A percentile compares a stretch with the other conserved stretches of the same genome.
Conservation (phyloP, 805 yeast genomes). For the Groenewaldozyma tartarivorans region DNA sequence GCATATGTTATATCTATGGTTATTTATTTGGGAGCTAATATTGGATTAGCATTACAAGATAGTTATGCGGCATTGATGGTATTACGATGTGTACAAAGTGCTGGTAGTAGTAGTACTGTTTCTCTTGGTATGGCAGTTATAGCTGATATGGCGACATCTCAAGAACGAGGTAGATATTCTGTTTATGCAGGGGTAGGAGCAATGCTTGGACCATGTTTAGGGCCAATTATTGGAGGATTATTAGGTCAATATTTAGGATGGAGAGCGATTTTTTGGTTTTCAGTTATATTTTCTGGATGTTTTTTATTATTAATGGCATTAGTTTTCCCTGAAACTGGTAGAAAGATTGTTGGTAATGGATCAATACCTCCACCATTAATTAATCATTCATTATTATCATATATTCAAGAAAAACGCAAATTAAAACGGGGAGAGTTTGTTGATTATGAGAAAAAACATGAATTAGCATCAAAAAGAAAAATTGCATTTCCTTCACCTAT, state of each 20-base stretch:
- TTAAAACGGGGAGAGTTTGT: not conserved
- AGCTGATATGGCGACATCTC: slow-evolving; percentile 60
- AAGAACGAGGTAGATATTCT: slow-evolving; percentile 56
- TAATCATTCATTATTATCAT: slow-evolving; percentile 18
- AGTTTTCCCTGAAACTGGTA: slow-evolving; percentile 65
- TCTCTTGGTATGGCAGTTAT: slow-evolving; percentile 61
- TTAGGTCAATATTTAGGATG: slow-evolving; percentile 44
- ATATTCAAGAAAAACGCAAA: slow-evolving; percentile 4
- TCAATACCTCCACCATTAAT: slow-evolving; percentile 39
- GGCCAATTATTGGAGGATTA: slow-evolving; percentile 55
- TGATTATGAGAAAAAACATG: not conserved
- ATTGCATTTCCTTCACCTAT: not conserved
- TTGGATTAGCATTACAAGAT: slow-evolving; percentile 53
- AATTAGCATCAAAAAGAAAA: not conserved
- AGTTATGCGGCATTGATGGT: slow-evolving; percentile 52
- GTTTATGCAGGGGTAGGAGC: slow-evolving; percentile 51
- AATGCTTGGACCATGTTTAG: slow-evolving; percentile 63
- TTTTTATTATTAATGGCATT: slow-evolving; percentile 26
- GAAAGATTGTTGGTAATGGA: slow-evolving; percentile 65
- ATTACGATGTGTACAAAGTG: slow-evolving; percentile 63
- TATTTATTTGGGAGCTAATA: slow-evolving; percentile 49
- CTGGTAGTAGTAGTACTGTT: slow-evolving; percentile 66
- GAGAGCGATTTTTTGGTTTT: slow-evolving; percentile 58
- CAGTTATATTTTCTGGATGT: slow-evolving; percentile 54
- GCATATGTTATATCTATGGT: slow-evolving; percentile 47